Evolutionary conservation across 1,284 basidiomycete genomes (phyloP), one percentile per base, ranked within the genome.

Genomic region (Tylopilus sp.): DNA sequence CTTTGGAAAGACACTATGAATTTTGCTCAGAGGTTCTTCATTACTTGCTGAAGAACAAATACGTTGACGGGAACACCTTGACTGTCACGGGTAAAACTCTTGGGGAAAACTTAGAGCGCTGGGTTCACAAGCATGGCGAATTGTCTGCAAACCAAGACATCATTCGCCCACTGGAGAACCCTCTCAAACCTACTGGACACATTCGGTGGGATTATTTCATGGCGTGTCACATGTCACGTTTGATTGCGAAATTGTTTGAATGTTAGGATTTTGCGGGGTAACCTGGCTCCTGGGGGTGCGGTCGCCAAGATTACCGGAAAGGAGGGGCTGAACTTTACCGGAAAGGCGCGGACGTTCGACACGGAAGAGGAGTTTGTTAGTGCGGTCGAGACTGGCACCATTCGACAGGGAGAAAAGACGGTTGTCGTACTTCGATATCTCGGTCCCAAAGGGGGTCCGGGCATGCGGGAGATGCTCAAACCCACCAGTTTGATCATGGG

Each of bases 381-480:
- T 53, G 92, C 92, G 13, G 87, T 95, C 44, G 88, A 91, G 63
- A 79, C 72, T 50, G 89, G 88, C 33, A 79, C 80, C 13, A 86
- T 94, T 71, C 86, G 84, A 66, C 82, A 84, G 64, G 91, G 90
- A 11, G 89, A 92, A 71, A 93, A 93, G 75, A 92, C 88, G 0
- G 89, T 95, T n/a, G 86, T 87, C 51, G 84, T 95, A 47, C 75
- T 95, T 60, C 78, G 92, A 42, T 95, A 95, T 65, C 81, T 94
- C 55, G 92, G 92, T 41, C 92, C 92, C 34, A 86, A 89, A 70
- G 92, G 92, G 51, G 92, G 92, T 46, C 92, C 92, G 39, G 90
- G 92, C 46, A 95, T 95, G 92, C 92, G 90, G 39, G 92, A 95
- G 73, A 95, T 95, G 92, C 77, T 96, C 46, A 94, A 94, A 64